Percentiles rank a stretch among this genome's conserved stretches.
Conservation (phyloP, 75 land plant species). For the Cupressus sempervirens region DNA sequence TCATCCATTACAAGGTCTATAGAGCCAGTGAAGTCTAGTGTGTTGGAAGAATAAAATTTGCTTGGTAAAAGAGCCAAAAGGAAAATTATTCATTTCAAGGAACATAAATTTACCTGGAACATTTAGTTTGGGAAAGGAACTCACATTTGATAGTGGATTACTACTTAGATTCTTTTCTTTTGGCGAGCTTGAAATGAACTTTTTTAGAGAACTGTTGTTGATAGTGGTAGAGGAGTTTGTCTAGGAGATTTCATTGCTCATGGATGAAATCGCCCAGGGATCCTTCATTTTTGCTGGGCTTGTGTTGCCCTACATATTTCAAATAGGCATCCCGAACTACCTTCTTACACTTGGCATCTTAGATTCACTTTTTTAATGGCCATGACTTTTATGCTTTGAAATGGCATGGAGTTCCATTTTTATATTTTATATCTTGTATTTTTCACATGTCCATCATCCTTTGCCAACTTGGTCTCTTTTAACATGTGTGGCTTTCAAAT, state of each 20-base stretch:
- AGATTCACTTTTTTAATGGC: too few species aligned
- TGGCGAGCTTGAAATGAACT: neutral
- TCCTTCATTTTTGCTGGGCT: constrained; percentile 6
- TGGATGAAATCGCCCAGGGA: neutral
- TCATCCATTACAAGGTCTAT: neutral
- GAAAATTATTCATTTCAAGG: neutral
- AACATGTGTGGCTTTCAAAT: too few species aligned
- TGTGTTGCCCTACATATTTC: neutral
- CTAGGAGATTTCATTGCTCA: neutral
- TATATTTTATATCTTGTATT: too few species aligned
- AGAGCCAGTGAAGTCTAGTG: neutral
- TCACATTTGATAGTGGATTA: neutral
- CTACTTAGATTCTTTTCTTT: neutral
- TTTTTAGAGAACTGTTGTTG: constrained; percentile 1
- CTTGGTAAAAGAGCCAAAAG: constrained; percentile 11
- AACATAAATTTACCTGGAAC: neutral
- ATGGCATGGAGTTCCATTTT: too few species aligned
- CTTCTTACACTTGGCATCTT: too few species aligned
- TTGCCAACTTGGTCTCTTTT: too few species aligned
- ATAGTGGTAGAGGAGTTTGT: neutral
- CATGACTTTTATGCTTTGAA: too few species aligned
- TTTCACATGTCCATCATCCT: too few species aligned
- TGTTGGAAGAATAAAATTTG: constrained; percentile 7
- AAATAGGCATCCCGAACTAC: neutral
- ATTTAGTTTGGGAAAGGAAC: neutral